phyloP scores from a whole-genome alignment of 345 rosid species.

The Melaleuca quinquenervia region DNA sequence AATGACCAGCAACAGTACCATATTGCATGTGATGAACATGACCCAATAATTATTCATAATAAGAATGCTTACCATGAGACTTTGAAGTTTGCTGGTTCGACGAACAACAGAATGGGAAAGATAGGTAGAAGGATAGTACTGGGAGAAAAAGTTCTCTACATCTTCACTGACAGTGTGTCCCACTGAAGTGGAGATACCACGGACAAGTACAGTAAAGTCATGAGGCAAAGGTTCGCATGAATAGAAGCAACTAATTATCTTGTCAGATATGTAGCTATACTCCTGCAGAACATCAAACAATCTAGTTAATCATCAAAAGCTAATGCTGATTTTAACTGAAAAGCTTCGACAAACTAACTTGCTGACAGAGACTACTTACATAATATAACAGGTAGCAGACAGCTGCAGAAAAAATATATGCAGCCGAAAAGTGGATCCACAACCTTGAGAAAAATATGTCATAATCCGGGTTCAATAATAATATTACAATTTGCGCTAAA shows the following conservation, averaged over 20 bases:
- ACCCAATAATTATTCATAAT: neutral
- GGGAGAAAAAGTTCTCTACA: slow-evolving; percentile 72
- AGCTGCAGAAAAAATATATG: slow-evolving; percentile 68
- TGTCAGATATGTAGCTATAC: slow-evolving; percentile 42
- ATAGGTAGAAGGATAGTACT: slow-evolving; percentile 69
- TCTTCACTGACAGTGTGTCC: slow-evolving; percentile 47
- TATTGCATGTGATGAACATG: neutral
- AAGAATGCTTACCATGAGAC: slow-evolving; percentile 48
- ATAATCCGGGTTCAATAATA: neutral
- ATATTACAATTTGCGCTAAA: neutral
- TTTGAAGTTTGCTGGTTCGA: slow-evolving; percentile 49
- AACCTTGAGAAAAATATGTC: slow-evolving; percentile 41
- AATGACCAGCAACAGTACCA: neutral
- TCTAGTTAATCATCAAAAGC: neutral
- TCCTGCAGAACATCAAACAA: slow-evolving; percentile 38
- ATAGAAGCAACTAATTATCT: slow-evolving; percentile 56
- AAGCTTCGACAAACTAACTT: neutral
- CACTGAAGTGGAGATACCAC: slow-evolving; percentile 46
- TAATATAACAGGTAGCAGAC: slow-evolving; percentile 81
- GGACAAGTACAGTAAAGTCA: slow-evolving; percentile 68
- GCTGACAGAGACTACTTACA: slow-evolving; percentile 37
- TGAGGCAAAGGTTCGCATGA: slow-evolving; percentile 67
- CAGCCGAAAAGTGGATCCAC: slow-evolving; percentile 91
- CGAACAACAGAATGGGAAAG: slow-evolving; percentile 62
- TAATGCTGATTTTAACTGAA: neutral